phyloP scores from a whole-genome alignment of 805 yeast species.

The Suhomyces xylopsoci region DNA sequence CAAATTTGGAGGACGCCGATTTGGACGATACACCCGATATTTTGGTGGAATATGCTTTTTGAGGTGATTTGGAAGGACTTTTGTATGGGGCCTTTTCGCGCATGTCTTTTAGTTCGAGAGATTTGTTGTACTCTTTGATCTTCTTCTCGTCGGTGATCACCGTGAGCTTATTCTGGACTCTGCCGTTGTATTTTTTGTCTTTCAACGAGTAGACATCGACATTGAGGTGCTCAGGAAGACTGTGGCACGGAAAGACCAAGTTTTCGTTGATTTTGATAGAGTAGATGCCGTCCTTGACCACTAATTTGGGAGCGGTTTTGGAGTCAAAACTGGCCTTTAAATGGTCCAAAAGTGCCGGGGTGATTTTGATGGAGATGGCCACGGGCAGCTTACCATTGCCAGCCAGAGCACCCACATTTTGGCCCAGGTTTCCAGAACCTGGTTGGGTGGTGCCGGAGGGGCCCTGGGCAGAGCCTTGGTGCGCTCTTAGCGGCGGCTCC shows the following conservation, averaged over 20 bases:
- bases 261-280: constrained; percentile 27
- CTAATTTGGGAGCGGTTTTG: constrained; percentile 25
- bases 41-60: background rate
- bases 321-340: constrained; percentile 16
- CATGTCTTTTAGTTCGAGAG: constrained; percentile 2
- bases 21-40: background rate
- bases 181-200: constrained; percentile 24
- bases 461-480: background rate
- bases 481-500: constrained; percentile 9
- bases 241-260: constrained; percentile 30
- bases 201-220: constrained; percentile 28
- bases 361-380: constrained; percentile 29
- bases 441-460: no score
- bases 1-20: no score
- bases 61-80: constrained; percentile 3
- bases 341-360: constrained; percentile 24
- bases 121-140: constrained; percentile 18
- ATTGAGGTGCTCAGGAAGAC: constrained; percentile 33
- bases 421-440: constrained; percentile 1
- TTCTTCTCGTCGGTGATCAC: constrained; percentile 30
- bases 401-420: background rate
- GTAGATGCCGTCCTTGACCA: constrained; percentile 36
- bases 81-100: background rate
- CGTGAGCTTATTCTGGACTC: constrained; percentile 28
- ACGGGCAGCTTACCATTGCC: constrained; percentile 13